A percentile compares a stretch with the other conserved stretches of the same genome.
phyloP scores from a whole-genome alignment of 805 yeast species.

The Cephaloascus albidus region DNA sequence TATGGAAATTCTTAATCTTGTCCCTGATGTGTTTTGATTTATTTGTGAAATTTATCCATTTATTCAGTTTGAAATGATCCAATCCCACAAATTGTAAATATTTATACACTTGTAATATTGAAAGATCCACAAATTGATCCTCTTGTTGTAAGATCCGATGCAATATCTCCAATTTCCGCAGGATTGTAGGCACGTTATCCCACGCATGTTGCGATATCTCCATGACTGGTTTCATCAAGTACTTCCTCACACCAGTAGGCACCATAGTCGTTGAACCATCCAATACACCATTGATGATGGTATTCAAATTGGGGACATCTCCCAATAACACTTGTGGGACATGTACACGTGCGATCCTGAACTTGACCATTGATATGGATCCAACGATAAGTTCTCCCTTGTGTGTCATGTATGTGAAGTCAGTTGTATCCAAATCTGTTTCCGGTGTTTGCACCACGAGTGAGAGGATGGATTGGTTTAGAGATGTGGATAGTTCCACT shows the following conservation, averaged over 20 bases:
- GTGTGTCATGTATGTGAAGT: conserved; percentile 46
- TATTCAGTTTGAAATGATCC: conserved; percentile 9
- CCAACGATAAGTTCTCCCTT: conserved; percentile 49
- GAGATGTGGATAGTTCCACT: conserved; percentile 37
- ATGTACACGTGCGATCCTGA: conserved; percentile 51
- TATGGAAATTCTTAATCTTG: neutral
- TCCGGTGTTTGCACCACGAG: conserved; percentile 51
- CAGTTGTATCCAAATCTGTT: conserved; percentile 33
- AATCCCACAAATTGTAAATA: conserved; percentile 24
- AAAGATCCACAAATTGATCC: conserved; percentile 28
- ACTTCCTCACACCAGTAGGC: conserved; percentile 19
- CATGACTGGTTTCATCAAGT: conserved; percentile 21
- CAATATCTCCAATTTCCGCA: conserved; percentile 32
- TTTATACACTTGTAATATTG: conserved; percentile 24
- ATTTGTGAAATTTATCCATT: neutral
- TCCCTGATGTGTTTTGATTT: neutral
- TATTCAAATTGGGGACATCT: neutral
- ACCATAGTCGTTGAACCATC: conserved; percentile 13
- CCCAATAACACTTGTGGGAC: neutral
- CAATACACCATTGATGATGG: too few relatives aligned
- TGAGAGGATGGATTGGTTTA: conserved; percentile 35
- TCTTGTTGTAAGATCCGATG: conserved; percentile 34
- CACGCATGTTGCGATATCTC: conserved; percentile 30
- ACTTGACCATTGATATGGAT: conserved; percentile 30
- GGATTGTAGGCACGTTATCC: conserved; percentile 24